phyloP scores from a whole-genome alignment of 2,329 filamentous ascomycete species.

The Epichloe festucae region DNA sequence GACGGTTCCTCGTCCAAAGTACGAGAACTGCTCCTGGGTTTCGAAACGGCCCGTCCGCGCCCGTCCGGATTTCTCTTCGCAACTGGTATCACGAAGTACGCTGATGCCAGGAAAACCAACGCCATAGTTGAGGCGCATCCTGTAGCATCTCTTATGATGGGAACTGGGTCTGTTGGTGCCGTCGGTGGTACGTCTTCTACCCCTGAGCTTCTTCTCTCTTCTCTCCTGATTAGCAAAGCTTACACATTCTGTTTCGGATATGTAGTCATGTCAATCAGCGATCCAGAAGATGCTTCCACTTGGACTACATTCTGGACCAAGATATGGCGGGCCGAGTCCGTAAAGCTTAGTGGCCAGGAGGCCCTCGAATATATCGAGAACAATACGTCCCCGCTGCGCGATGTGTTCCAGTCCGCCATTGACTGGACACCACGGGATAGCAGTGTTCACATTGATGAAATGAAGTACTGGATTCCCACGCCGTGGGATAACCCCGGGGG shows the following conservation, averaged over 20 bases:
- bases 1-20: slow-evolving; percentile 20
- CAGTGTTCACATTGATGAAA: slow-evolving; percentile 20
- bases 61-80: slow-evolving; percentile 19
- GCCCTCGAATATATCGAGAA: slow-evolving; percentile 20
- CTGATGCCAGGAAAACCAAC: slow-evolving; percentile 14
- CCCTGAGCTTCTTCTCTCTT: neutral
- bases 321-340: slow-evolving; percentile 18
- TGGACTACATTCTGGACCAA: slow-evolving; percentile 25
- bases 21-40: slow-evolving; percentile 17
- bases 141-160: slow-evolving; percentile 18
- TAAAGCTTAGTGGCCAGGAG: slow-evolving; percentile 19
- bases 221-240: neutral
- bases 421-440: slow-evolving; percentile 22
- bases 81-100: slow-evolving; percentile 14
- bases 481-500: slow-evolving; percentile 19
- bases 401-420: slow-evolving; percentile 20
- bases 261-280: slow-evolving; percentile 10
- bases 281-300: slow-evolving; percentile 11
- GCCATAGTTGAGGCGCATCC: slow-evolving; percentile 17
- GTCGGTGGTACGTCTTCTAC: slow-evolving; percentile 16
- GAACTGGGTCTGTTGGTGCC: slow-evolving; percentile 14
- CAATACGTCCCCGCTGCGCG: slow-evolving; percentile 14
- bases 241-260: neutral
- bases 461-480: slow-evolving; percentile 23
- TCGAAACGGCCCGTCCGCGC: slow-evolving; percentile 11